Evolutionary conservation across 768 basidiomycete genomes (phyloP).

Genomic region (Rhizopogon sp.): DNA sequence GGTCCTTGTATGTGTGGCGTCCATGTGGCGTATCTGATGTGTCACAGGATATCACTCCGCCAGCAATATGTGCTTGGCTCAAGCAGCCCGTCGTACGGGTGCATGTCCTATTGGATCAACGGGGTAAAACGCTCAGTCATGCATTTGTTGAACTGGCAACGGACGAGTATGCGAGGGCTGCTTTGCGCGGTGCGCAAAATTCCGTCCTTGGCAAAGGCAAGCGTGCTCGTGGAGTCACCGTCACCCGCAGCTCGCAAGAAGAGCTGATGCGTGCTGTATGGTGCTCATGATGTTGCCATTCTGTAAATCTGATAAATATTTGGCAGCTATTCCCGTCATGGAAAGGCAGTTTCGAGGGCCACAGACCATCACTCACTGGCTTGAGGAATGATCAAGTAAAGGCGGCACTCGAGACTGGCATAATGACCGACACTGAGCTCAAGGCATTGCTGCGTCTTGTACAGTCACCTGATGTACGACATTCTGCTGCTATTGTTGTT

Average conservation of each 20-base stretch:
- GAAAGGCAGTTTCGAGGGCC: conserved; percentile 70
- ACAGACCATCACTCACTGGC: conserved; percentile 62
- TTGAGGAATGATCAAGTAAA: conserved; percentile 54
- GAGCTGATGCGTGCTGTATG: conserved; percentile 79
- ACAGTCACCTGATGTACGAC: conserved; percentile 70
- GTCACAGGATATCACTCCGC: conserved; percentile 76
- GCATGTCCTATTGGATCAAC: conserved; percentile 74
- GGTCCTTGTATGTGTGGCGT: conserved; percentile 17
- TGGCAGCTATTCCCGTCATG: conserved; percentile 75
- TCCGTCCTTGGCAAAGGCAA: conserved; percentile 71
- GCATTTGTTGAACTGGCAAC: conserved; percentile 73
- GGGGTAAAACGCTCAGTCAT: conserved; percentile 82
- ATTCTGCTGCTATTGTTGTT: background rate
- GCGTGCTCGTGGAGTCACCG: conserved; percentile 77
- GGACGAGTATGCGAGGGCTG: conserved; percentile 57
- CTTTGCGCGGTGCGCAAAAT: conserved; percentile 49
- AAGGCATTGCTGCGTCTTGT: conserved; percentile 64
- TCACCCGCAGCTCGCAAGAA: conserved; percentile 74
- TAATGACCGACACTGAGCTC: conserved; percentile 66
- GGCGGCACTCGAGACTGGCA: conserved; percentile 54
- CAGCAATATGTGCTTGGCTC: conserved; percentile 62
- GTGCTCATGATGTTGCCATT: conserved; percentile 5
- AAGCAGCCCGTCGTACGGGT: conserved; percentile 59
- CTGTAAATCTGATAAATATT: background rate
- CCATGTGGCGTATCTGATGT: conserved; percentile 6